These are phyloP conservation scores for Cocos nucifera DNA, from an alignment of 176 grass and related monocot genomes.

Conservation along the genomic window DNA sequence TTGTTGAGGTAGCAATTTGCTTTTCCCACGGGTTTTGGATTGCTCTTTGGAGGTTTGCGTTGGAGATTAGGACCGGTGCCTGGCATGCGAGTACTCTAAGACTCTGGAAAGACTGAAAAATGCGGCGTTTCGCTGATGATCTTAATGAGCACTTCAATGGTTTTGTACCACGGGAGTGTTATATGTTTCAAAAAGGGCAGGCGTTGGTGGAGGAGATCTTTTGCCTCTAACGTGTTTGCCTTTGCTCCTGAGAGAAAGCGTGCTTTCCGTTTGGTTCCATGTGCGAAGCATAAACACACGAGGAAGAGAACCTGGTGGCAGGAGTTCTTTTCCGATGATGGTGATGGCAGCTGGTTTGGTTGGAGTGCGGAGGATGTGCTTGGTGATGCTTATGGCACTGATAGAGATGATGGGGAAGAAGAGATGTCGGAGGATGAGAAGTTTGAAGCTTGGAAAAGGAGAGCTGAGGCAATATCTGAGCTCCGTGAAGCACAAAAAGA, in stretches of 20 bases:
- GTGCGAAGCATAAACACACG: conserved; percentile 23
- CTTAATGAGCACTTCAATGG: conserved; percentile 52
- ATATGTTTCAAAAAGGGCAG: conserved; percentile 10
- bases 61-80: no score
- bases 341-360: conserved; percentile 40
- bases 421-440: conserved; percentile 50
- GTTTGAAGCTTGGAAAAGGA: conserved; percentile 81
- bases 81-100: no score
- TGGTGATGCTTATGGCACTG: conserved; percentile 12
- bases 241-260: conserved; percentile 37
- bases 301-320: conserved; percentile 68
- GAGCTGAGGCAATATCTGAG: conserved; percentile 76
- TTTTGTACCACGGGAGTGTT: conserved; percentile 25
- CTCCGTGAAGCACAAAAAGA: conserved; percentile 61
- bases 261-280: conserved; percentile 24
- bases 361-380: conserved; percentile 42
- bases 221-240: conserved; percentile 30
- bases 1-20: no score
- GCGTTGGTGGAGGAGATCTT: conserved; percentile 6
- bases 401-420: conserved; percentile 9
- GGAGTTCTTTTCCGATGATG: conserved; percentile 44
- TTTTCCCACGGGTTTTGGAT: no score
- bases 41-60: no score
- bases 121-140: conserved; percentile 33
- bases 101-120: conserved; percentile 24